Base-by-base conservation (phyloP, 2,329 filamentous ascomycete genomes). In the Diplodia mutila region DNA sequence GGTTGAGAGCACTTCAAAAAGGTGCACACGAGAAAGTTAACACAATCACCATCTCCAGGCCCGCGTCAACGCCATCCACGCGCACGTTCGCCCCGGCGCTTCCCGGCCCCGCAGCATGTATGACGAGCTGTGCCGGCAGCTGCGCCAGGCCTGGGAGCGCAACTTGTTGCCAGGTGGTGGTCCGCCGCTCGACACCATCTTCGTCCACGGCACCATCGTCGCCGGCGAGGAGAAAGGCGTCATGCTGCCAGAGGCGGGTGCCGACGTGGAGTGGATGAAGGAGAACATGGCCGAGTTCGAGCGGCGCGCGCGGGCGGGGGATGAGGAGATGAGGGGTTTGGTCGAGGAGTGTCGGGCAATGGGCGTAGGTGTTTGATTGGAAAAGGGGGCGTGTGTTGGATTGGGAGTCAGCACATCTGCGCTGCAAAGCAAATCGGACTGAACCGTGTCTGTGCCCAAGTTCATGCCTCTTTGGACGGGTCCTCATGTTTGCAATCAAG, bases 221-320 rank as follows among this genome's bases (percentile, higher is more conserved):
- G 75, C 71, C 34, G 75, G 73, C 4, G 70, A 70, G 32, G 74
- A 76, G 67, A 69, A 74, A 34, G 75, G 74, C 4, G 72, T 76
- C 65, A 46, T 71, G 14, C 25, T 76, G 18, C 73, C 73, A 0
- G 39, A 69, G 4, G 75, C 72, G 14, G 75, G 72, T 0, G 61
- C 68, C 21, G 75, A 77, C 67, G 69, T 23, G n/a, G 57, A 67
- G 61, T 77, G 75, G 74, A 55, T 71, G 46, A 48, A 68, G 55
- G 68, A 71, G 54, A 70, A 75, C 39, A 68, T 71, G 69, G 29
- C 8, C 1, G 70, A 69, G 46, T 75, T 76, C 70, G 69, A 73
- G 69, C 67, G 32, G 61, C 70, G 72, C 55, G 72, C 71, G 2
- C 53, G 53, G 42, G 69, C 59, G 11, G 73, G 72, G 29, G 74